Conservation (phyloP, 2,329 filamentous ascomycete genomes). For the Cladosporium sp. region DNA sequence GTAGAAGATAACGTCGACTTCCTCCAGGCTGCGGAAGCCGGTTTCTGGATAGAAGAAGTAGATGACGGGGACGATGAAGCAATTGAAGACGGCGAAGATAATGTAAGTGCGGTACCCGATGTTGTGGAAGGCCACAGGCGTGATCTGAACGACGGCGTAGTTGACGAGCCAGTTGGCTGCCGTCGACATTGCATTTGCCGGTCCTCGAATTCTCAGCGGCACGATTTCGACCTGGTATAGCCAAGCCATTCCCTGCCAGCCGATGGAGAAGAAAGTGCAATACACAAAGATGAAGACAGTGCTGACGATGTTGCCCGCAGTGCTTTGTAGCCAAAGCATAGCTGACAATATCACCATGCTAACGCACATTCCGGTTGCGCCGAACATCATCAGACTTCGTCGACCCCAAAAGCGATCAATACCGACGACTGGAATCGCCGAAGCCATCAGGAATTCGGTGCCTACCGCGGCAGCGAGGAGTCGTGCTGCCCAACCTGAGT, state of each 20-base stretch:
- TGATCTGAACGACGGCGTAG: constrained; percentile 42
- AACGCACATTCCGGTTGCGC: constrained; percentile 51
- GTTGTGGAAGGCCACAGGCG: constrained; percentile 28
- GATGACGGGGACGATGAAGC: constrained; percentile 48
- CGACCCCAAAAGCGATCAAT: constrained; percentile 39
- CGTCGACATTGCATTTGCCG: constrained; percentile 64
- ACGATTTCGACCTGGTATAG: constrained; percentile 63
- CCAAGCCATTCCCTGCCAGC: constrained; percentile 64
- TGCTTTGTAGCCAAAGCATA: constrained; percentile 39
- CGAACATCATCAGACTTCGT: constrained; percentile 36
- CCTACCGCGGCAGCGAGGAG: constrained; percentile 33
- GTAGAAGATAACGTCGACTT: constrained; percentile 68
- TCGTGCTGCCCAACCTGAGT: constrained; percentile 33
- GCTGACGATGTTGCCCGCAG: constrained; percentile 43
- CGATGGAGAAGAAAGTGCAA: constrained; percentile 61
- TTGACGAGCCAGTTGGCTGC: constrained; percentile 47
- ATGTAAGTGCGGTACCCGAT: constrained; percentile 31
- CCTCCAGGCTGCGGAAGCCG: constrained; percentile 58
- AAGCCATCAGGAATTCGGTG: constrained; percentile 55
- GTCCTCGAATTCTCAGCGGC: constrained; percentile 60
- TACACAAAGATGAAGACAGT: constrained; percentile 62
- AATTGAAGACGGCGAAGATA: constrained; percentile 27
- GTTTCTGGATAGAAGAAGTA: constrained; percentile 65
- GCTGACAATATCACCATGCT: constrained; percentile 63
- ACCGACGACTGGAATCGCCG: constrained; percentile 50